Evolutionary conservation across 169 alveolate species (phyloP), one percentile per base, ranked within the genome.

Genomic region (Plasmodium yoelii): DNA sequence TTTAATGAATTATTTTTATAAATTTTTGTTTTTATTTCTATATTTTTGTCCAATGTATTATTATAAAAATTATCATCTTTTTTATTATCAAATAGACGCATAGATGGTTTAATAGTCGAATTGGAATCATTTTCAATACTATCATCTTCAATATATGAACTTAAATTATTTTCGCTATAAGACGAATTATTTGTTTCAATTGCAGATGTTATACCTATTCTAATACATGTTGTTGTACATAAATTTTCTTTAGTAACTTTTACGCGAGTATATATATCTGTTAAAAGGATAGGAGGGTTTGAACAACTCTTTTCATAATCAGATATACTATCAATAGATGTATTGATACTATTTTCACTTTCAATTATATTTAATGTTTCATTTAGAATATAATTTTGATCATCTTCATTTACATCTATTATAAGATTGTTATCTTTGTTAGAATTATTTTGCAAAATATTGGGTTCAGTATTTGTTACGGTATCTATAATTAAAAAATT

Each of bases 401-500:
- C 28, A 9, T 19, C 67, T 18, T 57, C 12, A 4, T 15, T 15
- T 51, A 13, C 59, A 13, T 3, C 1, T 13, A 13, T 15, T 2
- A 13, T 13, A 51, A 51, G 5, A 7, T 5, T 13, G 7, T 7
- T 12, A 51, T 51, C 59, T 15, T 4, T 15, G n/a, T 51, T 51
- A 12, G 19, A 13, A 12, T 15, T 15, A 0, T 51, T 15, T 4
- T 18, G 59, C 7, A 2, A 7, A 3, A 34, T 5, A 34, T 1
- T 34, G 2, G 5, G 7, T 34, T 34, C 42, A 3, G 42, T 5
- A 34, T 34, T 34, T 34, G 42, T 3, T 5, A 34, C 28, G 65
- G 39, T 65, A 59, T 80, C 90, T 18, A 80, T 80, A 67, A 67
- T 80, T 80, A 80, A 65, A 47, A 80, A 80, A 39, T 80, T 80